These are phyloP conservation scores for Talaromyces sp. DNA, from an alignment of 2,329 filamentous ascomycete species.

Conservation along the genomic window DNA sequence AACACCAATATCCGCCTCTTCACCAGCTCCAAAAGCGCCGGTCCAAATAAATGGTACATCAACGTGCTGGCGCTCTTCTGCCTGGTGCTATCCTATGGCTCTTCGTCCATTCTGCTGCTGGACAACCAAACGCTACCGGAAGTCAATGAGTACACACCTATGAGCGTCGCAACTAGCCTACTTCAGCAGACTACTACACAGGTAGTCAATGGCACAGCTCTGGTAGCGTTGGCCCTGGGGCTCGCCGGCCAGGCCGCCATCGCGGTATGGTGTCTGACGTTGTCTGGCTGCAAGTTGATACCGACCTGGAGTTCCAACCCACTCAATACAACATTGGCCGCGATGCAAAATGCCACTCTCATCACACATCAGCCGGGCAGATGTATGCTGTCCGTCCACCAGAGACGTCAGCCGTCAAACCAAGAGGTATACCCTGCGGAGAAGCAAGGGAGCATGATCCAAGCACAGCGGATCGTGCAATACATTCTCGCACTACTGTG, in stretches of 20 bases:
- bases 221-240: background rate
- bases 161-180: too few relatives aligned
- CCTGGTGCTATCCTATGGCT: background rate
- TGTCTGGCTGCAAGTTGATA: background rate
- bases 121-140: background rate
- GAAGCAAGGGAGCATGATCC: background rate
- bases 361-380: background rate
- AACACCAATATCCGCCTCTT: constrained; percentile 18
- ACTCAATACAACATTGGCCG: constrained; percentile 11
- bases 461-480: background rate
- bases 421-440: background rate
- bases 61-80: constrained; percentile 1
- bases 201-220: background rate
- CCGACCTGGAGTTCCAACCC: constrained; percentile 16
- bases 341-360: background rate
- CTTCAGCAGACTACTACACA: too few relatives aligned
- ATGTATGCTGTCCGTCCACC: background rate
- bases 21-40: constrained; percentile 10
- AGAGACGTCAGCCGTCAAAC: background rate
- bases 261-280: constrained; percentile 12
- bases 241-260: background rate
- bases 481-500: background rate
- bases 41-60: constrained; percentile 15
- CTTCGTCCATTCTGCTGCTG: background rate
- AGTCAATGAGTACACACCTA: too few relatives aligned